Conservation (phyloP, 2,329 filamentous ascomycete species). For the Venturia pyrina region DNA sequence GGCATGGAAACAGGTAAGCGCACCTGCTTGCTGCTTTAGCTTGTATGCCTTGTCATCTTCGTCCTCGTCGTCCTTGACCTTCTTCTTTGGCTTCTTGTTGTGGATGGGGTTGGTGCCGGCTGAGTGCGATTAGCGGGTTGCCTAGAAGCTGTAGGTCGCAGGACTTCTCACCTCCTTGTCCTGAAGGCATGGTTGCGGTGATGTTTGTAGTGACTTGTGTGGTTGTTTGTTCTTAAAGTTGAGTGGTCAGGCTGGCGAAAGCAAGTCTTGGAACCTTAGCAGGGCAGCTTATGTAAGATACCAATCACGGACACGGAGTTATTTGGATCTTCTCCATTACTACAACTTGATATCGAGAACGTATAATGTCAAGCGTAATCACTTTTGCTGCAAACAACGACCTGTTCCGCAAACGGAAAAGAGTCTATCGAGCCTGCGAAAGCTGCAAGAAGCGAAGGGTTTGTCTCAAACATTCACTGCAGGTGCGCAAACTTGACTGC, state of each 20-base stretch:
- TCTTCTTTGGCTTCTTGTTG: constrained; percentile 78
- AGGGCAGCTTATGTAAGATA: neutral
- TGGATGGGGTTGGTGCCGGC: constrained; percentile 45
- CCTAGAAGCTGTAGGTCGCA: no score
- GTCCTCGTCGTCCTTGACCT: constrained; percentile 66
- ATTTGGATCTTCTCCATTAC: neutral
- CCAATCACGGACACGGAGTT: no score
- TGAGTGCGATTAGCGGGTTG: constrained; percentile 16
- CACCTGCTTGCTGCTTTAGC: constrained; percentile 78
- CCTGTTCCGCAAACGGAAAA: constrained; percentile 34
- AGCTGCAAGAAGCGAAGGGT: constrained; percentile 35
- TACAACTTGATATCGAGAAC: neutral
- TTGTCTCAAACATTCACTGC: constrained; percentile 13
- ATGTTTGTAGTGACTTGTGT: neutral
- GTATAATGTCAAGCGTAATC: constrained; percentile 31
- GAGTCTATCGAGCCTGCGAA: constrained; percentile 34
- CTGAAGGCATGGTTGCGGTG: constrained; percentile 34
- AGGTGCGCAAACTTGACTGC: neutral
- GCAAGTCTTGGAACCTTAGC: neutral
- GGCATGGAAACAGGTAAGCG: constrained; percentile 23
- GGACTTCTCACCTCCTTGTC: constrained; percentile 35
- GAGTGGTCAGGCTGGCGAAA: neutral
- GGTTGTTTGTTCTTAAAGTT: neutral
- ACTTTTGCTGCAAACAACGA: constrained; percentile 36
- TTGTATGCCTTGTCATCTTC: constrained; percentile 78